Percentiles rank a stretch among this genome's conserved stretches.
Evolutionary conservation across 164 flowering plant genomes (phyloP).

Genomic region (Echeveria elegans): DNA sequence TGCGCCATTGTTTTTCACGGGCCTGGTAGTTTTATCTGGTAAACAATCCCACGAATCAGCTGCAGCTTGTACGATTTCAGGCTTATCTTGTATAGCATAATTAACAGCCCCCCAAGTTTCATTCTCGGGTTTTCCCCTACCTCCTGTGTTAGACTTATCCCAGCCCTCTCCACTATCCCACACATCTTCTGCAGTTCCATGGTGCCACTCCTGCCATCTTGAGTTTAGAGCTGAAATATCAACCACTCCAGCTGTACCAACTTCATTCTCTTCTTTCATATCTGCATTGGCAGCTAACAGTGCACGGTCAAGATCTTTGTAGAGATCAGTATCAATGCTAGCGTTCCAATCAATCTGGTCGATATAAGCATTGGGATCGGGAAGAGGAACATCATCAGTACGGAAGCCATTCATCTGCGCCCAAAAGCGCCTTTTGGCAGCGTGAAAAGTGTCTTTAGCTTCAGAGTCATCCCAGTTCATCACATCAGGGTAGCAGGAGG

Average conservation of each 20-base stretch:
- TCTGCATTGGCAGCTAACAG: slow-evolving; percentile 21
- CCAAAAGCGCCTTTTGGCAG: slow-evolving; percentile 52
- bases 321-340: slow-evolving; percentile 34
- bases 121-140: background rate
- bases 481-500: slow-evolving; percentile 26
- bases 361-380: slow-evolving; percentile 52
- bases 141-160: slow-evolving; percentile 2
- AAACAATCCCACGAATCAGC: slow-evolving; percentile 31
- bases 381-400: slow-evolving; percentile 27
- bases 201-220: slow-evolving; percentile 12
- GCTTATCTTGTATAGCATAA: background rate
- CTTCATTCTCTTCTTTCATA: slow-evolving; percentile 1
- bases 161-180: slow-evolving; percentile 4
- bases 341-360: slow-evolving; percentile 54
- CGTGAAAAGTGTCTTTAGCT: slow-evolving; percentile 58
- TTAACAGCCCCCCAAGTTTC: slow-evolving; percentile 16
- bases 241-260: slow-evolving; percentile 10
- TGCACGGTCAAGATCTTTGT: slow-evolving; percentile 32
- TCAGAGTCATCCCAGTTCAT: slow-evolving; percentile 65
- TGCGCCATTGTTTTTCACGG: slow-evolving; percentile 10
- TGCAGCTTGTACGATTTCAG: slow-evolving; percentile 8
- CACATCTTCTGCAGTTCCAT: background rate
- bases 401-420: slow-evolving; percentile 37
- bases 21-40: slow-evolving; percentile 9
- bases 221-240: slow-evolving; percentile 7